Evolutionary conservation across 2,329 filamentous ascomycete species (phyloP), one percentile per base, ranked within the genome.

Genomic region (Aspergillus fumigatiaffinis): DNA sequence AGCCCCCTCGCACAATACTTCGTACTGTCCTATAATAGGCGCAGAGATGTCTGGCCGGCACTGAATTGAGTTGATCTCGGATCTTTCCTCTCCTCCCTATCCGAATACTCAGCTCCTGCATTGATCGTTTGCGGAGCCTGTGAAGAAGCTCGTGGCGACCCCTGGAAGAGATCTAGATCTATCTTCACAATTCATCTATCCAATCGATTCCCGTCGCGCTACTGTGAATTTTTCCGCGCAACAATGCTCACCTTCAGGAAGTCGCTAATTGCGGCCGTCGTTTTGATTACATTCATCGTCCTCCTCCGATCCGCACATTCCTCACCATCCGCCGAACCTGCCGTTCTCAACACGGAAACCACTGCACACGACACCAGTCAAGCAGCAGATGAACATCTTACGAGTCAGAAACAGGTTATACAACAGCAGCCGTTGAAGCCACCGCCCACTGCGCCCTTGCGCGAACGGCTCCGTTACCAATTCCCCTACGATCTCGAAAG

Each of bases 401-500:
- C 55, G 28, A 57, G 48, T 17, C 63, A 64, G 38, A 55, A 61
- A 28, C 47, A 59, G 28, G 56, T 63, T 9, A 59, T 53, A 20
- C 63, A 66, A 32, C 68, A 71, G 38, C 56, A 65, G 29, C 76
- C 79, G 7, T 87, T 91, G 64, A 81, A 86, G 54, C 88, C 93
- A 73, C 82, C 90, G 70, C 85, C 86, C 57, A 84, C 82, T 70
- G 86, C 90, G 77, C 86, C 89, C 17, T 82, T 92, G 53, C 81
- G 89, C 84, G 79, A 96, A 62, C 84, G 94, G 77, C 85, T 99
- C 56, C 88, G 87, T 53, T 97, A 96, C 79, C 90, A 95, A 66
- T 97, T 94, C 75, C 91, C 92, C 21, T 99, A 97, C 80, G 90
- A 96, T 69, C 82, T 93, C 61, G 86, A 92, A 69, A 76, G 82